Evolutionary conservation across 169 alveolate genomes (phyloP).

Genomic region (Cryptosporidium andersoni): DNA sequence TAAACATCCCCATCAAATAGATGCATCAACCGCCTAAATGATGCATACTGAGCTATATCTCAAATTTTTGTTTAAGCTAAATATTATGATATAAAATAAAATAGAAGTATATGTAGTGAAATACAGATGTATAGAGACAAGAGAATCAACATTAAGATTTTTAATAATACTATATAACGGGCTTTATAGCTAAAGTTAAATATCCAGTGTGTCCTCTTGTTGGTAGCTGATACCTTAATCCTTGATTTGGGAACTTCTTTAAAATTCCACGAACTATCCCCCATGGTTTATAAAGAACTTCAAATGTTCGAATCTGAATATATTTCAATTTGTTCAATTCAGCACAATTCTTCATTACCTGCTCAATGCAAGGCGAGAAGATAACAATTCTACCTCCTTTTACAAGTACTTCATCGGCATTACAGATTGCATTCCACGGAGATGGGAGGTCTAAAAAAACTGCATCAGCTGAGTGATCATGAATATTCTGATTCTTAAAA

Average conservation of each 20-base stretch:
- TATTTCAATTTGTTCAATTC: conserved; percentile 38
- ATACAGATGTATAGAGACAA: too few relatives aligned
- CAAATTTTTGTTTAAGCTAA: neutral
- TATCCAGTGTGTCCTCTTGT: conserved; percentile 70
- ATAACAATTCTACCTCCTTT: conserved; percentile 84
- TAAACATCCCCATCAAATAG: too few relatives aligned
- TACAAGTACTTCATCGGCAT: conserved; percentile 77
- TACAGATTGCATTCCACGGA: conserved; percentile 87
- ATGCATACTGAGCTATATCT: too few relatives aligned
- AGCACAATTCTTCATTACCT: conserved; percentile 82
- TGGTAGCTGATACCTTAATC: conserved; percentile 65
- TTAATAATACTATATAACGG: neutral
- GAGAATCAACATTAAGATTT: too few relatives aligned
- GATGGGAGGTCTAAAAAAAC: conserved; percentile 90
- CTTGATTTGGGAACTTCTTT: conserved; percentile 34
- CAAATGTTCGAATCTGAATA: conserved; percentile 84
- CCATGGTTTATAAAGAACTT: conserved; percentile 85
- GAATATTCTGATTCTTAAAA: conserved; percentile 73
- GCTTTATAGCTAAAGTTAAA: conserved; percentile 55
- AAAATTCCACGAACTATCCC: conserved; percentile 76
- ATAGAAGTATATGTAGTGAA: neutral
- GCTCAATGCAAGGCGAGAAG: conserved; percentile 90
- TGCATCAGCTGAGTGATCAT: conserved; percentile 73
- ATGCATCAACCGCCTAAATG: too few relatives aligned
- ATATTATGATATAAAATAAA: neutral